Base-by-base conservation (phyloP, 495 filamentous ascomycete genomes). In the Endocarpon pusillum region DNA sequence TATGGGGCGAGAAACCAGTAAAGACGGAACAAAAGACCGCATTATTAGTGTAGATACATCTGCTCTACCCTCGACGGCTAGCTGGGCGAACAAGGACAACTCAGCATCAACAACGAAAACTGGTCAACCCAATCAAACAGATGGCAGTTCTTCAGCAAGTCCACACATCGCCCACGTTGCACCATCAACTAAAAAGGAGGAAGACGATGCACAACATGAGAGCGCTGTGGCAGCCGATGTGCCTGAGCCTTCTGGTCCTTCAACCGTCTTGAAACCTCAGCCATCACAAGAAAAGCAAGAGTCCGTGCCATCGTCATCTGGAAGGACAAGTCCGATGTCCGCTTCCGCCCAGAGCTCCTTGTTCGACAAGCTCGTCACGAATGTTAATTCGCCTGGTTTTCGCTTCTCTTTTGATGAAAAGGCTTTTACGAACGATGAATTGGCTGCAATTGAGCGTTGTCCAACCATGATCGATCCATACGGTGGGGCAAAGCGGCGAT, bases 31-130 rank as follows among this genome's bases (percentile, higher is more conserved):
- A 4, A 59, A 73, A 34, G 69, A 69, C 42, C 52, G 59, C 27
- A 63, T 57, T 10, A 52, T 62, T 23, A 63, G 61, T 42, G 68
- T 64, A 23, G 85, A 94, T 48, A 75, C 76, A 1, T 78, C 91
- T 25, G 91, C 84, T 7, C 65, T 99, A 10, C 89, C 89, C 0
- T 78, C 87, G 4, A 81, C 86, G 4, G 89, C 87, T 3, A 94
- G 75, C 48, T 99, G 89, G 89, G 89, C 85, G 4, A 71, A 68
- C 31, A 83, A 81, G 42, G 78, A 81, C 38, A 62, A 70, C 3
- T 71, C 78, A 21, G 55, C 62, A 12, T 71, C 73, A 37, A 67
- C 72, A 25, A 78, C 78, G 42, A 66, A 78, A 35, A 66, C 78
- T 22, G 66, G n/a, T n/a, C n/a, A n/a, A n/a, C n/a, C 76, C 17